Evolutionary conservation across 1,139 yeast genomes (phyloP).

Genomic region (Meyerozyma smithsonii): DNA sequence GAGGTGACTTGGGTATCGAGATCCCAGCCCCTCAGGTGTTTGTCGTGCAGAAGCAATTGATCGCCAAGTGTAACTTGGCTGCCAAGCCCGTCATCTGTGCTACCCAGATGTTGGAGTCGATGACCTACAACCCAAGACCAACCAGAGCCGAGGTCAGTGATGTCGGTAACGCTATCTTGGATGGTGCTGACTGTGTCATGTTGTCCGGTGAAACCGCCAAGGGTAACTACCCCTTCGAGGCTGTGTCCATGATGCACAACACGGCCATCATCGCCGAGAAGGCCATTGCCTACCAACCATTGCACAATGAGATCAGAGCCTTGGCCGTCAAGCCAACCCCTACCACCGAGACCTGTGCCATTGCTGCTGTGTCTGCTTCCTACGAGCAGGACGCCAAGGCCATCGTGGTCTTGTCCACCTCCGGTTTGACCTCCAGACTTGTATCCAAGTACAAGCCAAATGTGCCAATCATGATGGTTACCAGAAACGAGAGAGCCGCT

Average conservation of each 20-base stretch:
- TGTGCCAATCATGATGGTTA: slow-evolving; percentile 96
- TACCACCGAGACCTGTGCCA: slow-evolving; percentile 95
- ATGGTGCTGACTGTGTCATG: slow-evolving; percentile 99
- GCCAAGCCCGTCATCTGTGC: slow-evolving; percentile 99
- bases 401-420: slow-evolving; percentile 89
- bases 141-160: slow-evolving; percentile 99
- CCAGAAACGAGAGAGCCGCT: slow-evolving; percentile 90
- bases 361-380: slow-evolving; percentile 94
- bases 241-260: slow-evolving; percentile 98
- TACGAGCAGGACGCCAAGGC: slow-evolving; percentile 97
- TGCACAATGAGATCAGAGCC: slow-evolving; percentile 84
- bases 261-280: slow-evolving; percentile 95
- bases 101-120: slow-evolving; percentile 98
- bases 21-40: slow-evolving; percentile 99
- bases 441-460: slow-evolving; percentile 97
- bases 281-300: slow-evolving; percentile 86
- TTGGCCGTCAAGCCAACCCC: slow-evolving; percentile 86
- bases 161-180: slow-evolving; percentile 98
- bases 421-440: slow-evolving; percentile 93
- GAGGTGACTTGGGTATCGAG: slow-evolving; percentile 99
- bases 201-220: slow-evolving; percentile 99
- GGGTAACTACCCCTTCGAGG: slow-evolving; percentile 97
- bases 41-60: slow-evolving; percentile 97
- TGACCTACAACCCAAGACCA: slow-evolving; percentile 99
- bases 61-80: slow-evolving; percentile 98